phyloP scores from a whole-genome alignment of 2,329 filamentous ascomycete species.

The Aspergillus transmontanensis region DNA sequence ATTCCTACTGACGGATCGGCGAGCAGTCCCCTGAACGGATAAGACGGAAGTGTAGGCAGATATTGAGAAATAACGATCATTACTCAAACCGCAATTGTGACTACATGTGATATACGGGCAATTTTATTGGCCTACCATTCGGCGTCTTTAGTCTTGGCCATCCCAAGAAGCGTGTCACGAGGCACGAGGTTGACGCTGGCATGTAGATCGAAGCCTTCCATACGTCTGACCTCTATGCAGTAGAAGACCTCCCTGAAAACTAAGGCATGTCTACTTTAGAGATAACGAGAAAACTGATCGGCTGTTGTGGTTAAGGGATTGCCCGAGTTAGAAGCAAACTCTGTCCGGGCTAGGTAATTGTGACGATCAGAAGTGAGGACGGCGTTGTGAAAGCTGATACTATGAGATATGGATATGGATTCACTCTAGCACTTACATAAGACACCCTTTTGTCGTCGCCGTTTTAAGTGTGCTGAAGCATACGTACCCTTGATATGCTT shows the following conservation, averaged over 20 bases:
- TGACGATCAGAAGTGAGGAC: background rate
- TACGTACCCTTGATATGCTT: background rate
- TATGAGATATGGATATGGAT: background rate
- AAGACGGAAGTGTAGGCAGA: no score
- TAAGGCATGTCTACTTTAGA: background rate
- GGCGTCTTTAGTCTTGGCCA: background rate
- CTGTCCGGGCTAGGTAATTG: background rate
- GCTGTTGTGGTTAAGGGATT: background rate
- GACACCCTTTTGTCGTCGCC: background rate
- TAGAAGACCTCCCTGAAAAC: background rate
- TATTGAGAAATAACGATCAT: background rate
- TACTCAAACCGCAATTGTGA: background rate
- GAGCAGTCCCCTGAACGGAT: background rate
- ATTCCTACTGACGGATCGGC: background rate
- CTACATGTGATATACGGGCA: background rate
- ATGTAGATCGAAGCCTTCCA: background rate
- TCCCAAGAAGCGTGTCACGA: background rate
- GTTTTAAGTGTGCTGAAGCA: background rate
- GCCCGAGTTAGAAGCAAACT: background rate
- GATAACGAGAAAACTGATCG: background rate
- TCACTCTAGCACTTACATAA: background rate
- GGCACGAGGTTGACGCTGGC: background rate
- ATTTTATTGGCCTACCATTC: background rate
- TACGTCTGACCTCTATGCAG: background rate
- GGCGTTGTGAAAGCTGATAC: background rate